Base-by-base conservation (phyloP, 345 rosid species). In the Eucalyptus erythrocorys region DNA sequence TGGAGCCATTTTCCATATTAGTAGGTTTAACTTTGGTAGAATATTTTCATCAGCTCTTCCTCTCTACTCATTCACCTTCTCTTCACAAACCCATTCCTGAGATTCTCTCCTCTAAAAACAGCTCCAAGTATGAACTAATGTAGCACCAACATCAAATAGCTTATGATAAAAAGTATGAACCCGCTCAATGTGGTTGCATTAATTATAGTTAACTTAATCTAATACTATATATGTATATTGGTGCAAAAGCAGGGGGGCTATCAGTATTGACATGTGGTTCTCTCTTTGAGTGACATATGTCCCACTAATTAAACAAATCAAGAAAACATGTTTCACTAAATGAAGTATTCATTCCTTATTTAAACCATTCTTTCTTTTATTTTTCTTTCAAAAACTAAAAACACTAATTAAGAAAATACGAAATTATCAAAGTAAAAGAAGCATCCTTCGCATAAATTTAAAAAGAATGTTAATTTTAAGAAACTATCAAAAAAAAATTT, bases 31-130 rank as follows among this genome's bases (percentile, higher is more conserved):
- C 43, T 71, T 71, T 19, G 81, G 21, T 71, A 34, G 26, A 71
- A 34, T 71, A 71, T 17, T 4, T 7, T 71, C 45, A 34, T 34
- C 7, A 34, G 3, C 26, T 19, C 45, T 71, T 19, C 26, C 45
- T 34, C 13, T 34, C 43, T 34, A 5, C 4, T 19, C 81, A 71
- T 17, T 34, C 26, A 9, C 13, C 1, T 3, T 1, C 45, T 8
- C 26, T 19, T 34, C 4, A 19, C 26, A 34, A 4, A 19, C 45
- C 26, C 45, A 71, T 1, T 71, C 7, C 26, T 71, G 4, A 71
- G 34, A 19, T 71, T 71, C 13, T 21, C 15, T 76, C 30, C 45
- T 5, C 27, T 40, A 37, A 37, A 76, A 0, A 21, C 0, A 1
- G 47, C 27, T 37, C 13, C 15, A 21, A 37, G 24, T 17, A 68